Conservation (phyloP, 495 filamentous ascomycete species). For the Lasiosphaeria miniovina region DNA sequence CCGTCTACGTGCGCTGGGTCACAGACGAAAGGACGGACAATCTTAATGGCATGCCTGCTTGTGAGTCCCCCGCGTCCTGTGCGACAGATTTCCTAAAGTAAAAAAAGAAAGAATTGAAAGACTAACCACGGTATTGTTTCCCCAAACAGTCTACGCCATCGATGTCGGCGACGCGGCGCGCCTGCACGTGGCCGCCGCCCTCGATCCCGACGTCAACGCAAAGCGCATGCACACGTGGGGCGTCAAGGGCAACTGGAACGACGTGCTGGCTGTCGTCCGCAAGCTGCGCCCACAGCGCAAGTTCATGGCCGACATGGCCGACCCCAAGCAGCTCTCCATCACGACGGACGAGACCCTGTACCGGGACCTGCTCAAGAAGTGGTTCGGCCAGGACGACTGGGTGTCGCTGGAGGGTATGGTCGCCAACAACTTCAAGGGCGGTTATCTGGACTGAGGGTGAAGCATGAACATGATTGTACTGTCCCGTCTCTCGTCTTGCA, state of each 20-base stretch:
- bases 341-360: conserved; percentile 27
- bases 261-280: conserved; percentile 32
- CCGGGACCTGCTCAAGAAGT: conserved; percentile 31
- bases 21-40: conserved; percentile 22
- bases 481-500: too few relatives aligned
- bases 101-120: neutral
- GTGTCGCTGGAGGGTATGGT: conserved; percentile 13
- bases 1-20: conserved; percentile 22
- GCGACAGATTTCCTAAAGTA: too few relatives aligned
- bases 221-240: conserved; percentile 50
- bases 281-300: conserved; percentile 26
- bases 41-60: neutral
- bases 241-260: conserved; percentile 35
- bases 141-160: conserved; percentile 35
- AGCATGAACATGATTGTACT: too few relatives aligned
- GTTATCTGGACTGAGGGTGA: neutral
- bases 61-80: conserved; percentile 1
- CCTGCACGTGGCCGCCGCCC: conserved; percentile 47
- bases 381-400: conserved; percentile 23
- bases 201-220: conserved; percentile 37
- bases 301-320: conserved; percentile 13
- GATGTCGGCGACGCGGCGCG: conserved; percentile 49
- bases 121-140: neutral
- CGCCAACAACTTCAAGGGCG: conserved; percentile 6
- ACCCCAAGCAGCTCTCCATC: conserved; percentile 16